phyloP scores from a whole-genome alignment of 345 rosid genomes.

The Lepidium didymum region DNA sequence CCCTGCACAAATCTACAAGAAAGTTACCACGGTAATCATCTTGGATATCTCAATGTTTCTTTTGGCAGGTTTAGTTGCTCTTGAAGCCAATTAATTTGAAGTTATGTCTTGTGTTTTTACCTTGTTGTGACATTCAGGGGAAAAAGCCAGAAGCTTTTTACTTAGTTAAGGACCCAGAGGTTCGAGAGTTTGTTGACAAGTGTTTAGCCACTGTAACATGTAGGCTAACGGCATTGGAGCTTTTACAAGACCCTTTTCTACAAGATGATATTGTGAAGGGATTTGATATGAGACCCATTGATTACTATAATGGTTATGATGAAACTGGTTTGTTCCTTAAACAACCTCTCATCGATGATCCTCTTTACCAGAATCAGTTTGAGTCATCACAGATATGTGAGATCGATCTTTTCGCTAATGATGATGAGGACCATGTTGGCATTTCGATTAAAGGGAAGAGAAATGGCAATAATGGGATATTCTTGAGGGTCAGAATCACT shows the following conservation, averaged over 20 bases:
- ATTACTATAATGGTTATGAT: slow-evolving; percentile 39
- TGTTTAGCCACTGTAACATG: slow-evolving; percentile 78
- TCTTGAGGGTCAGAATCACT: slow-evolving; percentile 73
- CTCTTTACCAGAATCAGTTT: slow-evolving; percentile 31
- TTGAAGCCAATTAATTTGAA: not conserved
- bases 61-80: not conserved
- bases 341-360: slow-evolving; percentile 42
- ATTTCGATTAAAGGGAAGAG: slow-evolving; percentile 73
- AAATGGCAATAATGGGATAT: slow-evolving; percentile 64
- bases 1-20: slow-evolving; percentile 97
- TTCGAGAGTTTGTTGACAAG: slow-evolving; percentile 76
- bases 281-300: slow-evolving; percentile 33
- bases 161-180: slow-evolving; percentile 77
- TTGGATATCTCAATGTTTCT: not conserved
- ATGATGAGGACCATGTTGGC: slow-evolving; percentile 59
- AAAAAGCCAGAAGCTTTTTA: slow-evolving; percentile 78
- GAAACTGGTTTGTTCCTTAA: slow-evolving; percentile 37
- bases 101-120: slow-evolving; percentile 10
- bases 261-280: slow-evolving; percentile 39
- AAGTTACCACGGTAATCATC: slow-evolving; percentile 76
- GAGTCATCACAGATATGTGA: slow-evolving; percentile 40
- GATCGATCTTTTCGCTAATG: slow-evolving; percentile 50
- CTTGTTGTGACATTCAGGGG: slow-evolving; percentile 40
- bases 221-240: slow-evolving; percentile 81
- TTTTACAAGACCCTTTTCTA: slow-evolving; percentile 76